Base-by-base conservation (phyloP, 192 early-diverging fungal species). In the Kickxella alabastrina region DNA sequence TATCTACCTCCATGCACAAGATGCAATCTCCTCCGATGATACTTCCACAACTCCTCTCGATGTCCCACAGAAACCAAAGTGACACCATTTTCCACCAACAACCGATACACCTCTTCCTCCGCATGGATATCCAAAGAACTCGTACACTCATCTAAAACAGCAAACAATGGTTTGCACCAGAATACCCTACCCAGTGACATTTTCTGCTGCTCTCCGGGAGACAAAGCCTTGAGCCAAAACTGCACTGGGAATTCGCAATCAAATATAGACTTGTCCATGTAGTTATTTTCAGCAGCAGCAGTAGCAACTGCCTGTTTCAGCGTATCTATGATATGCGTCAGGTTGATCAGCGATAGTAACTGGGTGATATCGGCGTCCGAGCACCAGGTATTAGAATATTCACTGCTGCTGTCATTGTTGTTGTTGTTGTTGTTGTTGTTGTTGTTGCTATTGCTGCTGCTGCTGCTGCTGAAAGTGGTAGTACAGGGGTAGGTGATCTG, bases 1-100 rank as follows among this genome's bases (percentile, higher is more conserved):
- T 74, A 63, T 37, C 54, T 37, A 31, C 75, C 74, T 10, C 67
- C 34, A 10, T 57, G 62, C 51, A 73, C 54, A 13, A 86, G 46
- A 9, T 49, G 32, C 29, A 87, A 57, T 3, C 45, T 44, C 4
- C 41, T 45, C 0, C 47, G 49, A 58, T 88, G 87, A 52, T 78
- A 82, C 14, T 56, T 65, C 18, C 62, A 53, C 35, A 87, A 49
- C 12, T 56, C 54, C 8, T 74, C 58, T 34, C 90, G 81, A 52
- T 99, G 96, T 4, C 87, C 88, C 19, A 99, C 87, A 10, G 92
- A 92, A n/a, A 97, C 83, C 6, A 92, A 65, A 1, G 94, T 92
- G 51, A 95, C 89, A 1, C 83, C 85, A 3, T 75, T 55, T 25
- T 84, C 69, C 32, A 83, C 79, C 21, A 83, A 68, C 12, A 70